phyloP scores from a whole-genome alignment of 2,329 filamentous ascomycete genomes.

The Curvularia sp. region DNA sequence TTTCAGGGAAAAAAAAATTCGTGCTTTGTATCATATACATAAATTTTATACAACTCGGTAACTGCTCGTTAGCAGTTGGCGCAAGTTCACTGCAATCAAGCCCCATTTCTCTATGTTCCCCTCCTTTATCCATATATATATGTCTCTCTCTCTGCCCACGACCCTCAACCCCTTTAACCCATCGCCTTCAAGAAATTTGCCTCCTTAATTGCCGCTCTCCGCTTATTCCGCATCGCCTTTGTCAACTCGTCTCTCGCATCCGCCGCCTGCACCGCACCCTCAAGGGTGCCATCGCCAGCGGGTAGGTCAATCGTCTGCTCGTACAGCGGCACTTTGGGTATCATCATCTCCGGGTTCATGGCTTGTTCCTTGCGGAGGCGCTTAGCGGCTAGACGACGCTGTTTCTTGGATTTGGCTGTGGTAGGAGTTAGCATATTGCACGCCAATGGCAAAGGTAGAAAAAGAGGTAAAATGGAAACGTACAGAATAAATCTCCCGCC shows the following conservation, averaged over 20 bases:
- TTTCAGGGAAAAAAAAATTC: not conserved
- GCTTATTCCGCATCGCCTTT: constrained; percentile 75
- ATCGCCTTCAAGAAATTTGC: constrained; percentile 84
- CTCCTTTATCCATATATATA: no score
- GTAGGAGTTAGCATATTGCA: not conserved
- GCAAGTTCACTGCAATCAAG: not conserved
- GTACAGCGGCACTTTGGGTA: constrained; percentile 71
- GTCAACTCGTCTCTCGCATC: constrained; percentile 68
- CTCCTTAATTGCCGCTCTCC: constrained; percentile 81
- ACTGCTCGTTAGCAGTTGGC: not conserved
- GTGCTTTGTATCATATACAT: constrained; percentile 3
- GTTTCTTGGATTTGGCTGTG: constrained; percentile 76
- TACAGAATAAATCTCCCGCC: constrained; percentile 81
- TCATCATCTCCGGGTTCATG: constrained; percentile 70
- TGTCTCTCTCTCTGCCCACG: not conserved
- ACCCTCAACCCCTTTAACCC: constrained; percentile 48
- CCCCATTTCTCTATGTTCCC: not conserved
- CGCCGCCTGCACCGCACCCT: constrained; percentile 56
- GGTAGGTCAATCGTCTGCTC: constrained; percentile 81
- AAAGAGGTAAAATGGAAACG: constrained; percentile 45
- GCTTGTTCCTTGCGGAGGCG: constrained; percentile 67
- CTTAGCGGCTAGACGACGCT: constrained; percentile 73
- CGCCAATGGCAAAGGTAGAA: no score
- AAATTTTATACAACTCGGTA: constrained; percentile 1
- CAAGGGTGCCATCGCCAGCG: constrained; percentile 56